A percentile compares a stretch with the other conserved stretches of the same genome.
These are phyloP conservation scores for Fusarium brachygibbosum DNA, from an alignment of 2,329 filamentous ascomycete genomes.

Conservation along the genomic window DNA sequence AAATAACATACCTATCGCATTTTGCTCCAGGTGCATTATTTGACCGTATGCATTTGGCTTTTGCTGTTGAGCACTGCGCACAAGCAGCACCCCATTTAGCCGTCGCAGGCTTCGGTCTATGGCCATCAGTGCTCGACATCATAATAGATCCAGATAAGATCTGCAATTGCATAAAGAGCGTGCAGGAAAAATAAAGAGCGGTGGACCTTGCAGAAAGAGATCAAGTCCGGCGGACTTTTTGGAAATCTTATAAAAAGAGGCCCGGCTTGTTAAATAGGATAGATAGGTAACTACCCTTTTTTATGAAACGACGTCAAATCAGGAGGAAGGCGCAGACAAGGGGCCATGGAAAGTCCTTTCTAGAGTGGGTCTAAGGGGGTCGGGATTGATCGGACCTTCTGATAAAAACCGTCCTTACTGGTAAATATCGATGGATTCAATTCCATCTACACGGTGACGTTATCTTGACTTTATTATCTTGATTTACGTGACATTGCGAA, in stretches of 20 bases:
- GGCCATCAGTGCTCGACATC: constrained; percentile 32
- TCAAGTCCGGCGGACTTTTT: constrained; percentile 49
- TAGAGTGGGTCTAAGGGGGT: constrained; percentile 22
- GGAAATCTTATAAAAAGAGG: constrained; percentile 5
- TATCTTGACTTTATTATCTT: background rate
- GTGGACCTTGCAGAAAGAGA: constrained; percentile 6
- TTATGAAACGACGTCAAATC: constrained; percentile 27
- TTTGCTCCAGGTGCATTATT: constrained; percentile 55
- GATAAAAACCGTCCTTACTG: background rate
- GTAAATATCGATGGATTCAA: background rate
- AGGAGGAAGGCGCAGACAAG: constrained; percentile 5
- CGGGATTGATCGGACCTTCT: constrained; percentile 4
- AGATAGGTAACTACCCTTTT: constrained; percentile 1
- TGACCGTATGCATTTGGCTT: constrained; percentile 64
- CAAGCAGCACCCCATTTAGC: constrained; percentile 66
- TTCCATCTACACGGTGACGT: background rate
- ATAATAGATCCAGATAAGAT: constrained; percentile 7
- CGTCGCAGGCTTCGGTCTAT: constrained; percentile 52
- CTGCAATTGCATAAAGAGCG: constrained; percentile 20
- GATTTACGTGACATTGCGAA: background rate
- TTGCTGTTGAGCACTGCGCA: constrained; percentile 62
- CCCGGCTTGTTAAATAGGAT: constrained; percentile 1
- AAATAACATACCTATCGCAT: constrained; percentile 59
- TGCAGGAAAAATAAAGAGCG: constrained; percentile 14
- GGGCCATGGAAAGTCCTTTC: constrained; percentile 31